phyloP scores from a whole-genome alignment of 345 rosid species.

The Clarkia xantiana region DNA sequence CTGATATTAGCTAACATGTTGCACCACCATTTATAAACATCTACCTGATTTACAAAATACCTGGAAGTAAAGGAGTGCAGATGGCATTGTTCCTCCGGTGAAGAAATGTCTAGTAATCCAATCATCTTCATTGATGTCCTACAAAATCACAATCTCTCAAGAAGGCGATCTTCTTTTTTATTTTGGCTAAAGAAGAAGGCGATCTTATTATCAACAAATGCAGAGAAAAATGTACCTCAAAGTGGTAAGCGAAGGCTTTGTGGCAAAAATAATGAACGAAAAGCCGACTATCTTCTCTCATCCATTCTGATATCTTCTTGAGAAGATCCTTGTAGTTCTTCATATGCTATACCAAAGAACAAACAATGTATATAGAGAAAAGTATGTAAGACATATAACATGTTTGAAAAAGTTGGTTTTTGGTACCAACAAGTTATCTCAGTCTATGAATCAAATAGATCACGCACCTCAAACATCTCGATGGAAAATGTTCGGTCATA shows the following conservation, averaged over 20 bases:
- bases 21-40: background rate
- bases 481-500: constrained; percentile 64
- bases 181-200: background rate
- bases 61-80: constrained; percentile 86
- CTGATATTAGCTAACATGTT: background rate
- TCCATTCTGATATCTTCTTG: constrained; percentile 67
- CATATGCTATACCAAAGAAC: constrained; percentile 45
- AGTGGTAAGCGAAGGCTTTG: constrained; percentile 72
- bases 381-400: no score
- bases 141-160: background rate
- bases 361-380: background rate
- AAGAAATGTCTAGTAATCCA: constrained; percentile 88
- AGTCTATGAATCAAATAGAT: background rate
- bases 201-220: background rate
- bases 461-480: constrained; percentile 82
- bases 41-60: constrained; percentile 11
- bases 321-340: constrained; percentile 69
- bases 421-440: background rate
- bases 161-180: background rate
- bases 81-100: constrained; percentile 84
- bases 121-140: constrained; percentile 79
- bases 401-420: no score
- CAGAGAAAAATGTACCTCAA: constrained; percentile 34
- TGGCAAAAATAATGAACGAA: constrained; percentile 87
- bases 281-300: constrained; percentile 62